phyloP scores from a whole-genome alignment of 78 protist species.

The Pigoraptor vietnamica region DNA sequence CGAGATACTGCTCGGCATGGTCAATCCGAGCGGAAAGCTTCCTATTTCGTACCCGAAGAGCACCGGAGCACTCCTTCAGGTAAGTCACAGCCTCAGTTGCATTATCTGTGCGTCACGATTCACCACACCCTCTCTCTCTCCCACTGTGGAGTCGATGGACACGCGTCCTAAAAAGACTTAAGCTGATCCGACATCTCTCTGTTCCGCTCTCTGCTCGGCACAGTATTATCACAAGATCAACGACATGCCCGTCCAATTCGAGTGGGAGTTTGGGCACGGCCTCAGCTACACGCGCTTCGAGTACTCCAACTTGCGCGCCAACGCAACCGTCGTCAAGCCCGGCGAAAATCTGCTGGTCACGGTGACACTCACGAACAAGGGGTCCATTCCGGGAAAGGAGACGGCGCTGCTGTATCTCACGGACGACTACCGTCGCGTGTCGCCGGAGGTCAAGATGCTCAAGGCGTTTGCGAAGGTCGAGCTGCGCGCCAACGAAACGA shows the following conservation, averaged over 20 bases:
- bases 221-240: neutral
- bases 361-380: conserved; percentile 29
- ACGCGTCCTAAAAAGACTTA: no score
- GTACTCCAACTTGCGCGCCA: conserved; percentile 15
- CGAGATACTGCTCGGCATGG: conserved; percentile 52
- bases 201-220: no score
- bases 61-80: neutral
- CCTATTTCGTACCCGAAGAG: conserved; percentile 59
- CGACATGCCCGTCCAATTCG: neutral
- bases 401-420: conserved; percentile 35
- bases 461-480: conserved; percentile 31
- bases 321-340: neutral
- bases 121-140: no score
- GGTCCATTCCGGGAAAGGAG: conserved; percentile 42
- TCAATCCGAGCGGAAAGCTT: conserved; percentile 64
- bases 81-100: no score
- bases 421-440: conserved; percentile 38
- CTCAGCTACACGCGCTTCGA: conserved; percentile 48
- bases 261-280: conserved; percentile 54
- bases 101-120: no score
- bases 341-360: conserved; percentile 18
- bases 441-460: conserved; percentile 62
- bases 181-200: no score
- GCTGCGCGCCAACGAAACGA: conserved; percentile 21
- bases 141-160: no score